Base-by-base conservation (phyloP, 108 stramenopile species). In the Licmophora abbreviata region DNA sequence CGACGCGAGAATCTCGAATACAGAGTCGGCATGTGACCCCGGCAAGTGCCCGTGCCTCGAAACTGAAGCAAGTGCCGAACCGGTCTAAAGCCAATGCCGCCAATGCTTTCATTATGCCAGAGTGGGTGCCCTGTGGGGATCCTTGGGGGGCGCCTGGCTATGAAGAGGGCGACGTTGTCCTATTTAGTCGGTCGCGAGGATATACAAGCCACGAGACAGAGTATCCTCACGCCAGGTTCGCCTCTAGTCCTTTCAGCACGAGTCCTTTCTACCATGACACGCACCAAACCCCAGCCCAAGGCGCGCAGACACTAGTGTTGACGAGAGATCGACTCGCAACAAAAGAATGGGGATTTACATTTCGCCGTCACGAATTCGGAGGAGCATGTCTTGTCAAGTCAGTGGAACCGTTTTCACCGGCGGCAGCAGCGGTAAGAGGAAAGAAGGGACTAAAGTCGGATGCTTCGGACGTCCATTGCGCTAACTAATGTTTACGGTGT, bases 301-400 rank as follows among this genome's bases (percentile, higher is more conserved):
- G 84, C 0, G 70, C 71, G 25, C 58, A 61, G 22, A 59, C 66
- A 18, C 48, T 90, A 9, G 45, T 49, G 7, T 46, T 90, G 53
- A 54, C 22, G 8, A 54, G 88, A 22, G 88, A 90, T 67, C 38
- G 59, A 22, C 30, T 63, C 31, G 71, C 48, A 6, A 40, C 42
- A 11, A 44, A 49, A 17, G 77, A 84, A 2, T 90, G 88, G 88
- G 88, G 88, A 2, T 79, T 90, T 41, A 44, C 58, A 17, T 54
- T 74, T 9, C 14, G 47, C 15, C 51, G 63, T 22, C 79, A 90
- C 59, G 82, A 83, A 44, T 81, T 84, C 61, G 88, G 88, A 2
- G 67, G 79, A 7, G 88, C 88, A 1, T 90, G 88, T 51, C 69
- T 90, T 44, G 77, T 90, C 0, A 55, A 69, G 10, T 52, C 46